Base-by-base conservation (phyloP, 768 basidiomycete species). In the Hysterangium stoloniferum region DNA sequence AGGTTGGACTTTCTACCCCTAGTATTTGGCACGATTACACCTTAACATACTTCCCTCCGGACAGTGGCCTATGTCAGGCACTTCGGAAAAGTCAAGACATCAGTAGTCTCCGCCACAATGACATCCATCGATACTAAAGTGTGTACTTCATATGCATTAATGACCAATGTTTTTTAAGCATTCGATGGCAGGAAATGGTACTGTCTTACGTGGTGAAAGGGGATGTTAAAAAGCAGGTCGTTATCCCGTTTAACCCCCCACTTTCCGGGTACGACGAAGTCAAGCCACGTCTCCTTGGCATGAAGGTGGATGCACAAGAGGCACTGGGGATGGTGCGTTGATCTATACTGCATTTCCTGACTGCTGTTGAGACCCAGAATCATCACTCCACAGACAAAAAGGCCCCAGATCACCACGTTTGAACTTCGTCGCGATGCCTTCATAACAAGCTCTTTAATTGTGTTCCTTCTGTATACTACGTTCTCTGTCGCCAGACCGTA, bases 301-400 rank as follows among this genome's bases (percentile, higher is more conserved):
- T 90, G 88, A 89, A 87, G 60, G 79, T 79, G 0, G 71, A 85
- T 22, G 84, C 88, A 0, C 84, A 90, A 59, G 86, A 86, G 60
- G 74, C 78, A 1, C 73, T 91, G 15, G 87, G 88, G 24, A 87
- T 86, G 84, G 86, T 84, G 50, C 22, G 78, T 64, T 9, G 17
- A 24, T 45, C 17, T 13, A 11, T 50, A 46, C 15, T 29, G 25
- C 41, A 45, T 13, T n/a, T 34, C 45, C 38, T 52, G 52, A 28
- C 15, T n/a, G n/a, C n/a, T n/a, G n/a, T n/a, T n/a, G n/a, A n/a
- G n/a, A n/a, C n/a, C n/a, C n/a, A n/a, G 15, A 62, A 54, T 22
- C 19, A 9, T 33, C 8, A 12, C 4, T 50, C 32, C 52, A n/a
- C 38, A 85, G 84, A 78, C 79, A 35, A 77, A 77, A 62, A 66